phyloP scores from a whole-genome alignment of 805 yeast genomes.

The Pichia cabralensis region DNA sequence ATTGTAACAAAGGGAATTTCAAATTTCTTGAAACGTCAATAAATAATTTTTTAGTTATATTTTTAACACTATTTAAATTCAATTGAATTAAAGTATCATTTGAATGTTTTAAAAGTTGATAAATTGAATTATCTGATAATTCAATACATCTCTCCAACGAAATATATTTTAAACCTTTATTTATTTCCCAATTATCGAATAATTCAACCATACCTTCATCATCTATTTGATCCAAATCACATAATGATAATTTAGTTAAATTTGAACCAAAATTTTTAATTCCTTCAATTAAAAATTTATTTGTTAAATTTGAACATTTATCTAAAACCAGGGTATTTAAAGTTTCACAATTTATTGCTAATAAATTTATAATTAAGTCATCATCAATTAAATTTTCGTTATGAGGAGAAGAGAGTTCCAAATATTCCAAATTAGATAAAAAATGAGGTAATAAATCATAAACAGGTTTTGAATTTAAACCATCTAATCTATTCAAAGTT shows the following conservation, averaged over 20 bases:
- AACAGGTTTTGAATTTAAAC: conserved; percentile 45
- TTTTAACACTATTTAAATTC: conserved; percentile 63
- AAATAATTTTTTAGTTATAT: conserved; percentile 42
- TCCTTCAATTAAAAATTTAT: conserved; percentile 48
- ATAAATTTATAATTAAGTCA: conserved; percentile 49
- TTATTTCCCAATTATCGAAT: conserved; percentile 46
- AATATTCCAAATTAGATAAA: conserved; percentile 39
- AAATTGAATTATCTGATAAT: conserved; percentile 53
- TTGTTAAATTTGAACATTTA: conserved; percentile 69
- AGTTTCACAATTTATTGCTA: conserved; percentile 53
- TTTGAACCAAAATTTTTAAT: conserved; percentile 45
- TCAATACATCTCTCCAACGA: conserved; percentile 57
- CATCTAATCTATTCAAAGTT: conserved; percentile 62
- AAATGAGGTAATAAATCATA: conserved; percentile 60
- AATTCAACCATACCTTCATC: conserved; percentile 54
- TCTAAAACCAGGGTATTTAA: conserved; percentile 51
- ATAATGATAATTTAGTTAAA: conserved; percentile 50
- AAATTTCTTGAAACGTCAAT: conserved; percentile 33
- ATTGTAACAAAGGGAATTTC: conserved; percentile 49
- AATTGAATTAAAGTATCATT: conserved; percentile 57
- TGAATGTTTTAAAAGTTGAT: conserved; percentile 53
- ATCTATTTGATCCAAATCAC: conserved; percentile 52
- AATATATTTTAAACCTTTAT: conserved; percentile 50
- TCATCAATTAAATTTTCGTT: conserved; percentile 59
- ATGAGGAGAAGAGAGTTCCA: conserved; percentile 63